A percentile compares a stretch with the other conserved stretches of the same genome.
Evolutionary conservation across 2,329 filamentous ascomycete genomes (phyloP).

Genomic region (Albifimbria verrucaria): DNA sequence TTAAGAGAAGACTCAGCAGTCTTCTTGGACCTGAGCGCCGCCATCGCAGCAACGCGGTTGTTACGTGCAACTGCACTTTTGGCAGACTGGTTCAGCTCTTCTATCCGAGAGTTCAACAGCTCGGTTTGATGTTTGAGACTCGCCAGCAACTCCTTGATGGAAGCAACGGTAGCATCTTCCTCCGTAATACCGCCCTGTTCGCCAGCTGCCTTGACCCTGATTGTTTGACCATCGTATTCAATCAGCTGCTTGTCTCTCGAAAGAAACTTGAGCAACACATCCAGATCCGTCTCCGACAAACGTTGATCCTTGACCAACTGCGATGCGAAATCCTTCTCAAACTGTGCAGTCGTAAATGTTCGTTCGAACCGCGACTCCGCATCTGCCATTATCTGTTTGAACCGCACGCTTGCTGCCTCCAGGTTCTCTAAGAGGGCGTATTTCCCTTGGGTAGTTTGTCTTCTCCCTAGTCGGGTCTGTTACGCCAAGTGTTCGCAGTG

Average conservation of each 20-base stretch:
- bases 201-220: slow-evolving; percentile 66
- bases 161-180: slow-evolving; percentile 79
- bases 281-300: slow-evolving; percentile 62
- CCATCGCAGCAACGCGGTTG: slow-evolving; percentile 71
- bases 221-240: slow-evolving; percentile 61
- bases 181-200: slow-evolving; percentile 58
- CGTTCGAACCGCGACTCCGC: slow-evolving; percentile 57
- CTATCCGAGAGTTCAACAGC: slow-evolving; percentile 63
- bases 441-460: slow-evolving; percentile 57
- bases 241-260: slow-evolving; percentile 61
- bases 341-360: slow-evolving; percentile 64
- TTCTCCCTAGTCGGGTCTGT: slow-evolving; percentile 42
- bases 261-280: slow-evolving; percentile 67
- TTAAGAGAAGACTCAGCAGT: slow-evolving; percentile 70
- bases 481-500: slow-evolving; percentile 66
- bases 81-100: slow-evolving; percentile 61
- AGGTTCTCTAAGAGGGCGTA: slow-evolving; percentile 65
- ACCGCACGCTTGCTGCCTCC: slow-evolving; percentile 54
- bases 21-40: slow-evolving; percentile 79
- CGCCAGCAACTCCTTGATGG: slow-evolving; percentile 73
- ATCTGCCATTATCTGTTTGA: slow-evolving; percentile 41
- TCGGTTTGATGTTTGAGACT: slow-evolving; percentile 71
- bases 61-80: slow-evolving; percentile 68
- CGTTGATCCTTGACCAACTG: slow-evolving; percentile 44
- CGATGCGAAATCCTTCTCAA: slow-evolving; percentile 55